phyloP scores from a whole-genome alignment of 441 rosid species.

The Francoa sonchifolia region DNA sequence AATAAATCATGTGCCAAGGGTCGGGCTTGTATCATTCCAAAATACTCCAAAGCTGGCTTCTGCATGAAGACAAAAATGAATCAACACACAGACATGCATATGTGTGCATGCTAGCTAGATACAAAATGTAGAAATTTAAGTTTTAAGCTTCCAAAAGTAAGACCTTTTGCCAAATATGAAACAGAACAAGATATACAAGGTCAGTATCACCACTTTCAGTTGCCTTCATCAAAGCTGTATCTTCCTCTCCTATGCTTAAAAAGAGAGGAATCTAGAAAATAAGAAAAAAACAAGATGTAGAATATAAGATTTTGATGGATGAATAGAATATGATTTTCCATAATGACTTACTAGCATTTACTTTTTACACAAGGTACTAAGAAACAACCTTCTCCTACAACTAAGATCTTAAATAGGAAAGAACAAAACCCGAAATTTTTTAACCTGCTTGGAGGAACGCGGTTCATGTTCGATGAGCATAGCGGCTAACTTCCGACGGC shows the following conservation, averaged over 20 bases:
- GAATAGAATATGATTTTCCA: too few species aligned
- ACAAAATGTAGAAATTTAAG: not conserved
- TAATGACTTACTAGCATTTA: too few species aligned
- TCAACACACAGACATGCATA: slow-evolving; percentile 1
- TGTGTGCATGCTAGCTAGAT: not conserved
- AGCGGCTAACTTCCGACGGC: slow-evolving; percentile 87
- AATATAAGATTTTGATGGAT: too few species aligned
- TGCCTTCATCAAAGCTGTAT: slow-evolving; percentile 85
- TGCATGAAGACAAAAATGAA: slow-evolving; percentile 24
- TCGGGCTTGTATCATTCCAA: slow-evolving; percentile 81
- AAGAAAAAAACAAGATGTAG: too few species aligned
- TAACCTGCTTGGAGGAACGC: slow-evolving; percentile 87
- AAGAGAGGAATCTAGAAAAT: slow-evolving; percentile 71
- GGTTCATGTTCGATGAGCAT: slow-evolving; percentile 96
- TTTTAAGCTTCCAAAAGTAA: not conserved
- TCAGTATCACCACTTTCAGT: slow-evolving; percentile 96
- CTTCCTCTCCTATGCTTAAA: slow-evolving; percentile 94
- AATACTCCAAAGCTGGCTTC: slow-evolving; percentile 79
- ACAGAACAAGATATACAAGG: slow-evolving; percentile 84
- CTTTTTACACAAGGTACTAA: too few species aligned
- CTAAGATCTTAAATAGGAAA: not conserved
- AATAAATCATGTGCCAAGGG: slow-evolving; percentile 79
- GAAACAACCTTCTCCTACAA: not conserved
- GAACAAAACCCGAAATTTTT: slow-evolving; percentile 1
- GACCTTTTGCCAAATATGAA: slow-evolving; percentile 97